A percentile compares a stretch with the other conserved stretches of the same genome.
Conservation (phyloP, 139 green algal species). For the Parachlorella kessleri region DNA sequence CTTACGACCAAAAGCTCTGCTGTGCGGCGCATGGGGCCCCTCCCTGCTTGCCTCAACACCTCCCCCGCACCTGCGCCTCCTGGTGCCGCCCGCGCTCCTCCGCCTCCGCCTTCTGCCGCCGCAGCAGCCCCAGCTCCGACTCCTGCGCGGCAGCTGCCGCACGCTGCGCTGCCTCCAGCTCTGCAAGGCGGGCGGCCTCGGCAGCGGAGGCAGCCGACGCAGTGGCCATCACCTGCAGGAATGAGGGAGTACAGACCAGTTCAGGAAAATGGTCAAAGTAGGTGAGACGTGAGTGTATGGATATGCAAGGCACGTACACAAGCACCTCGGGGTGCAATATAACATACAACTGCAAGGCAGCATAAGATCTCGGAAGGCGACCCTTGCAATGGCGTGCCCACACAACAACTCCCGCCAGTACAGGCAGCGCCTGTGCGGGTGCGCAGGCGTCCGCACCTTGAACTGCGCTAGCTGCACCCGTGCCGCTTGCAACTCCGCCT, state of each 20-base stretch:
- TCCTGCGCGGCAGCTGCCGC: constrained; percentile 23
- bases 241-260: no score
- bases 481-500: constrained; percentile 33
- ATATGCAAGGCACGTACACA: no score
- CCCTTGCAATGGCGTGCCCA: no score
- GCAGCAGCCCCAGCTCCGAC: constrained; percentile 42
- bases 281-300: no score
- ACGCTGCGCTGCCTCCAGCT: constrained; percentile 31
- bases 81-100: constrained; percentile 23
- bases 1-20: no score
- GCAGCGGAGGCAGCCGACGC: constrained; percentile 10
- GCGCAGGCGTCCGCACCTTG: neutral
- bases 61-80: constrained; percentile 26
- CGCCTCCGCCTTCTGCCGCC: constrained; percentile 25
- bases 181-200: neutral
- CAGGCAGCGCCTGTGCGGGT: no score
- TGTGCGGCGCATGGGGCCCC: neutral
- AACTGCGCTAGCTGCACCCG: constrained; percentile 23
- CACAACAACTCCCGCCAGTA: no score
- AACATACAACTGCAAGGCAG: no score
- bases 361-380: no score
- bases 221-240: neutral
- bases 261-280: no score
- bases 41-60: neutral
- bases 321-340: no score